phyloP scores from a whole-genome alignment of 139 green algal species.

The Chlamydomonas sphaeroides region DNA sequence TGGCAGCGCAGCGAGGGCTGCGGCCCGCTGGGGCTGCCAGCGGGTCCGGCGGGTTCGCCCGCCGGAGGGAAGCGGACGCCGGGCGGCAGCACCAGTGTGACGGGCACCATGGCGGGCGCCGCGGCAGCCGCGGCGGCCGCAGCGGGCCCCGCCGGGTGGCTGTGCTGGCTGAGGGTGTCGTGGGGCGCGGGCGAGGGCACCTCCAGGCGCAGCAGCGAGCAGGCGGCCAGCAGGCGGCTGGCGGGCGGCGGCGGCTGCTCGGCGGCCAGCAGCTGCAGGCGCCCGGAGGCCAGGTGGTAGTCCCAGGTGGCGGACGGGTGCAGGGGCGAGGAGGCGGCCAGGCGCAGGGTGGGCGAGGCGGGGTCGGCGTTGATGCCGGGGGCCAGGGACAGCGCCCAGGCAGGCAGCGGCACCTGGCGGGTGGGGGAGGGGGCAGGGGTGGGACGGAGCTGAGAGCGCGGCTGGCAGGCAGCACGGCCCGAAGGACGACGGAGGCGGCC shows the following conservation, averaged over 20 bases:
- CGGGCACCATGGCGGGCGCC: slow-evolving; percentile 39
- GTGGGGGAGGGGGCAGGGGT: too few relatives aligned
- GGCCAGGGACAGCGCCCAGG: slow-evolving; percentile 57
- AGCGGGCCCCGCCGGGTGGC: too few relatives aligned
- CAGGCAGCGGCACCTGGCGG: slow-evolving; percentile 52
- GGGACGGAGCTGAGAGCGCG: background rate
- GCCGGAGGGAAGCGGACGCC: background rate
- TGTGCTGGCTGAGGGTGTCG: too few relatives aligned
- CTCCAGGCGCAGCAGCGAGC: slow-evolving; percentile 1
- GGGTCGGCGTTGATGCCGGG: slow-evolving; percentile 68
- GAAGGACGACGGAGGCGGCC: too few relatives aligned
- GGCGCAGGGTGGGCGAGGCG: slow-evolving; percentile 33
- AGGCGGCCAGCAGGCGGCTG: background rate
- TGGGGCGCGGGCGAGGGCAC: background rate
- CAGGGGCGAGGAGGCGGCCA: slow-evolving; percentile 61
- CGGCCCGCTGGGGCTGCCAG: background rate
- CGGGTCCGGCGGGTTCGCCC: too few relatives aligned
- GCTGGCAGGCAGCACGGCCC: too few relatives aligned
- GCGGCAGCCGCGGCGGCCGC: background rate
- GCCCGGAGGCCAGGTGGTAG: slow-evolving; percentile 41
- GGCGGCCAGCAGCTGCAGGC: background rate
- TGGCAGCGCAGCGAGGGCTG: background rate
- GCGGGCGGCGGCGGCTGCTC: background rate
- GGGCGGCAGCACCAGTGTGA: slow-evolving; percentile 61
- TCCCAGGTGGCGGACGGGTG: slow-evolving; percentile 56